A percentile compares a stretch with the other conserved stretches of the same genome.
These are phyloP conservation scores for Wallacemonas sp. DNA, from an alignment of 208 protist species.

Conservation along the genomic window DNA sequence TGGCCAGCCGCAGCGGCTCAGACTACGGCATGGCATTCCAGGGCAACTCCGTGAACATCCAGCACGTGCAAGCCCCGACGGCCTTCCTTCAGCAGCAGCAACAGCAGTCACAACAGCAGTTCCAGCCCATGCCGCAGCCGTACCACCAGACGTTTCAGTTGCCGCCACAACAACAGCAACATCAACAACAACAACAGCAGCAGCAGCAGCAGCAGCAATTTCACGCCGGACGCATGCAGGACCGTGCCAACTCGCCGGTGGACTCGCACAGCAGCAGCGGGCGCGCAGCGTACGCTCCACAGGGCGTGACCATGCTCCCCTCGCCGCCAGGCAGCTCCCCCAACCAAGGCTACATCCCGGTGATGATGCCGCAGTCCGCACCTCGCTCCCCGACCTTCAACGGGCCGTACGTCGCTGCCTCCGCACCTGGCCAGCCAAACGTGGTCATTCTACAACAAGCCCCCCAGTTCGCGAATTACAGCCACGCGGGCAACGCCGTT, in stretches of 20 bases:
- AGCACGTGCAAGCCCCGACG: neutral
- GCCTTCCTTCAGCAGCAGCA: constrained; percentile 14
- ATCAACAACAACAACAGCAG: neutral
- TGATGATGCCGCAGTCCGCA: neutral
- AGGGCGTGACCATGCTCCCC: neutral
- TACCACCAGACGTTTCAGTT: neutral
- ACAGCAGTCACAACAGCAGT: constrained; percentile 12
- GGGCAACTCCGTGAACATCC: neutral
- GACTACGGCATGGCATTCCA: neutral
- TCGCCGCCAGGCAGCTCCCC: constrained; percentile 1
- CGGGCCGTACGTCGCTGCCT: too few relatives aligned
- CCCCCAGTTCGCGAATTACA: neutral
- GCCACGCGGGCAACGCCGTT: neutral
- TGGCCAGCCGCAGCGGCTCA: constrained; percentile 12
- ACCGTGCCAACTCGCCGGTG: neutral
- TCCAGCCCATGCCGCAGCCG: neutral
- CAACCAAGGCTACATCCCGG: neutral
- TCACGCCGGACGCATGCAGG: neutral
- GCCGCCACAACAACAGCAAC: neutral
- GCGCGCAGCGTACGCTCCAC: neutral
- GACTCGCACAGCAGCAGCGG: constrained; percentile 6
- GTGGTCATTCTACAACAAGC: neutral
- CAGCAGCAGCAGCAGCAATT: neutral
- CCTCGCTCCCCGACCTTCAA: neutral
- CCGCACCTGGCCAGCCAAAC: too few relatives aligned